Evolutionary conservation across 768 basidiomycete species (phyloP), one percentile per base, ranked within the genome.

Genomic region (Termitomyces sp.): DNA sequence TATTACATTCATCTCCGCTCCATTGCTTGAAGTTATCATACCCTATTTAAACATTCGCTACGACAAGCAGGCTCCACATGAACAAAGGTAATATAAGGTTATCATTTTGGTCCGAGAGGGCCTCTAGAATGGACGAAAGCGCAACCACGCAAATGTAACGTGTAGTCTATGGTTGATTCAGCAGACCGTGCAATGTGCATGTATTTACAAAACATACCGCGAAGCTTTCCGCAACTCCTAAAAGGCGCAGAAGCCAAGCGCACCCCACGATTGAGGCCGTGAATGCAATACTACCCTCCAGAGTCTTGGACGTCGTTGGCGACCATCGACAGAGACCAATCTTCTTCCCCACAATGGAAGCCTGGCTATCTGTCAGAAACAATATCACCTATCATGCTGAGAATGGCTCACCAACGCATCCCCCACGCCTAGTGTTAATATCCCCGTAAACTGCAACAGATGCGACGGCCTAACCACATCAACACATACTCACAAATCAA

Each of bases 71-170:
- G 66, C 90, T 88, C 93, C 94, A 99, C 76, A 95, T 85, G 69
- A 88, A 98, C 70, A 98, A 72, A n/a, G 97, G 96, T 58, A 99
- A 75, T 41, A 91, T 93, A 61, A 99, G 77, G 71, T 99, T 99
- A 72, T 99, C 97, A 71, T 98, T 98, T 72, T 99, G 97, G 66
- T 88, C 87, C 19, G 92, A 93, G 54, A 94, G 70, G 15, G 93
- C 97, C 72, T 99, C 97, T 60, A 98, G 77, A 42, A 91, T 68
- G 2, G 85, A 84, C 4, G 89, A 77, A 41, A 89, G 65, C n/a
- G 71, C 68, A 28, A 85, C 77, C 30, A 88, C 84, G 44, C 78
- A 61, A 14, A 77, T 68, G 68, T 95, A 98, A 24, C 85, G 77
- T 44, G 72, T 59, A 45, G 80, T 80, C 93, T 95, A 70, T 32